These are phyloP conservation scores for Microsporum ferrugineum DNA, from an alignment of 2,329 filamentous ascomycete species.

Conservation along the genomic window DNA sequence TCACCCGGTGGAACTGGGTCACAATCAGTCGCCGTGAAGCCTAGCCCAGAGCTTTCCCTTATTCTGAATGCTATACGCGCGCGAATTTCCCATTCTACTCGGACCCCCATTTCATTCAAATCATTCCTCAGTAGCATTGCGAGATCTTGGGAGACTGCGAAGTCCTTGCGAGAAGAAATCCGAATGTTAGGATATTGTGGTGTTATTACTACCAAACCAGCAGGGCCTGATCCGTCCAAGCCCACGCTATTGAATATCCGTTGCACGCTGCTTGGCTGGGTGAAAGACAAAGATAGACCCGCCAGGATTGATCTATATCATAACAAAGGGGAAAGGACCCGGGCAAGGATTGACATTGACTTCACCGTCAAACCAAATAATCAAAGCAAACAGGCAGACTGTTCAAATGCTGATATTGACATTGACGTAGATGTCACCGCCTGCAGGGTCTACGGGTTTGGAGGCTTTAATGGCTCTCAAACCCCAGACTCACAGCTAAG, in stretches of 20 bases:
- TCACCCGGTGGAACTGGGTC: slow-evolving; percentile 14
- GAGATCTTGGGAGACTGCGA: slow-evolving; percentile 32
- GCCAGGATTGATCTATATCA: slow-evolving; percentile 7
- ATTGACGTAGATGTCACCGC: slow-evolving; percentile 30
- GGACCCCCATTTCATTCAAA: slow-evolving; percentile 26
- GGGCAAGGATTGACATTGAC: slow-evolving; percentile 29
- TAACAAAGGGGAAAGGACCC: slow-evolving; percentile 9
- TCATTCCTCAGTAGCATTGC: slow-evolving; percentile 33
- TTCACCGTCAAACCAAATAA: slow-evolving; percentile 26
- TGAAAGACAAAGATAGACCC: slow-evolving; percentile 12
- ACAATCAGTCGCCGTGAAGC: slow-evolving; percentile 10
- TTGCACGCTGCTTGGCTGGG: slow-evolving; percentile 29
- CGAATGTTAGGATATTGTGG: slow-evolving; percentile 36
- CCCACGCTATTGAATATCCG: slow-evolving; percentile 23
- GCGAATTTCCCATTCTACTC: slow-evolving; percentile 27
- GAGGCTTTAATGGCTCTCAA: slow-evolving; percentile 17
- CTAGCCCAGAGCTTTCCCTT: slow-evolving; percentile 30
- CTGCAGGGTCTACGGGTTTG: slow-evolving; percentile 33
- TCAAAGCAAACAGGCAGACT: slow-evolving; percentile 5
- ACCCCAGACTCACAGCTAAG: slow-evolving; percentile 28
- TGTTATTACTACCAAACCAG: slow-evolving; percentile 29
- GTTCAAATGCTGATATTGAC: slow-evolving; percentile 21
- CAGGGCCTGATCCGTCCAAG: slow-evolving; percentile 17
- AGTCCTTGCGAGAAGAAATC: slow-evolving; percentile 33
- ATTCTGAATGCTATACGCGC: slow-evolving; percentile 33